A percentile compares a stretch with the other conserved stretches of the same genome.
phyloP scores from a whole-genome alignment of 495 filamentous ascomycete genomes.

The Usnea hakonensis region DNA sequence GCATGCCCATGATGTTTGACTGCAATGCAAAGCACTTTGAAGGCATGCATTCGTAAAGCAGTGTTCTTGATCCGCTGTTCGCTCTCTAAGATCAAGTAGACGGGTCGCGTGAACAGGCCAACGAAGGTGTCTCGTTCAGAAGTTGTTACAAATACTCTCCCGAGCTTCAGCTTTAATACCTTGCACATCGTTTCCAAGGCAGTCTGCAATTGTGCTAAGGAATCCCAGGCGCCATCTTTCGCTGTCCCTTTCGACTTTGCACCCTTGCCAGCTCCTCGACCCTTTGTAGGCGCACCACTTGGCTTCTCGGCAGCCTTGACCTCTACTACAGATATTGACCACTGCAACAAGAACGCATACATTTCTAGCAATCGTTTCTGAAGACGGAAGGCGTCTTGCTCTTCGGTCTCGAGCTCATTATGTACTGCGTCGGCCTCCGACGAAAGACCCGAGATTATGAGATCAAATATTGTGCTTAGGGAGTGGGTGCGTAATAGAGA shows the following conservation, averaged over 20 bases:
- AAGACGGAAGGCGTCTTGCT: constrained; percentile 73
- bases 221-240: constrained; percentile 81
- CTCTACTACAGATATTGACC: constrained; percentile 88
- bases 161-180: constrained; percentile 84
- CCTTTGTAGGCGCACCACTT: constrained; percentile 54
- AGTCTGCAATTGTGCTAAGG: constrained; percentile 73
- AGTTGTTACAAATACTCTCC: constrained; percentile 87
- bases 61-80: constrained; percentile 89
- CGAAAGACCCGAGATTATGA: constrained; percentile 89
- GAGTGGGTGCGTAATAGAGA: constrained; percentile 68
- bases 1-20: constrained; percentile 98
- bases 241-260: constrained; percentile 57
- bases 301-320: constrained; percentile 85
- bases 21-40: constrained; percentile 93
- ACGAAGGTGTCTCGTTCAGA: constrained; percentile 96
- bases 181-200: constrained; percentile 94
- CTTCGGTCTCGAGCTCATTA: constrained; percentile 81
- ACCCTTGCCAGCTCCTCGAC: constrained; percentile 67
- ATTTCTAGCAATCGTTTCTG: constrained; percentile 91
- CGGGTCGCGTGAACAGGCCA: constrained; percentile 82
- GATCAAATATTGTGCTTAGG: constrained; percentile 87
- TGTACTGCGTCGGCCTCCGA: constrained; percentile 80
- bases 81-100: constrained; percentile 89
- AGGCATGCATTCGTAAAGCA: constrained; percentile 87
- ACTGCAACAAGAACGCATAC: constrained; percentile 90